Base-by-base conservation (phyloP, 2,329 filamentous ascomycete species). In the Chaetothyriales sp. region DNA sequence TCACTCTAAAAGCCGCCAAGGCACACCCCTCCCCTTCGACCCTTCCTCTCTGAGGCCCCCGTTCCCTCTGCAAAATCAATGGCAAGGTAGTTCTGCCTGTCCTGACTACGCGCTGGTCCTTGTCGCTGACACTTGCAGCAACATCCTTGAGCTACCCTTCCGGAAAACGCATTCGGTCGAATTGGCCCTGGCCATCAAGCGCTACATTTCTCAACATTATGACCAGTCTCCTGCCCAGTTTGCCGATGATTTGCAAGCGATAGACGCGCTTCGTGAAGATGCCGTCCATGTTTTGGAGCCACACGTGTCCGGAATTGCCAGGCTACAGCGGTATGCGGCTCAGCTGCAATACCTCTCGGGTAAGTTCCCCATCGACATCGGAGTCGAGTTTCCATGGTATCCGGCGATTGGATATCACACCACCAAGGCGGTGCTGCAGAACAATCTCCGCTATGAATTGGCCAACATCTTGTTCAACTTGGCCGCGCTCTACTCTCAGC, bases 181-280 rank as follows among this genome's bases (percentile, higher is more conserved):
- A 54, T 77, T 97, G 56, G 85, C 86, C 51, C 76, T 80, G 55
- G 85, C 89, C 48, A 89, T 98, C 66, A 88, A 86, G 58, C 83
- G 92, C 66, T 97, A 98, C 73, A 97, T 98, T 64, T 94, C 89
- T 56, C 84, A 81, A 68, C 95, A 97, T 76, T 97, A 97, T 83
- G 90, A 97, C 69, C 92, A 98, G 67, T 90, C 95, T 66, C 90
- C 92, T 33, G 89, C 95, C 68, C 94, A 95, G 84, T 98, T 98
- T 69, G 80, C 81, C 57, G 78, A 86, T 58, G 92, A 98, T 71
- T 80, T 95, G 53, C 82, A 89, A 64, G 78, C 85, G 58, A 89
- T 98, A 63, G 89, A 97, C 65, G 75, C 80, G 47, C 73, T 97
- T 53, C 83, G 92, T 4, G 78, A 79, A 56, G 86, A 94, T 66